A percentile compares a stretch with the other conserved stretches of the same genome.
phyloP scores from a whole-genome alignment of 1,139 yeast genomes.

The Lodderomyces parapsilosis region DNA sequence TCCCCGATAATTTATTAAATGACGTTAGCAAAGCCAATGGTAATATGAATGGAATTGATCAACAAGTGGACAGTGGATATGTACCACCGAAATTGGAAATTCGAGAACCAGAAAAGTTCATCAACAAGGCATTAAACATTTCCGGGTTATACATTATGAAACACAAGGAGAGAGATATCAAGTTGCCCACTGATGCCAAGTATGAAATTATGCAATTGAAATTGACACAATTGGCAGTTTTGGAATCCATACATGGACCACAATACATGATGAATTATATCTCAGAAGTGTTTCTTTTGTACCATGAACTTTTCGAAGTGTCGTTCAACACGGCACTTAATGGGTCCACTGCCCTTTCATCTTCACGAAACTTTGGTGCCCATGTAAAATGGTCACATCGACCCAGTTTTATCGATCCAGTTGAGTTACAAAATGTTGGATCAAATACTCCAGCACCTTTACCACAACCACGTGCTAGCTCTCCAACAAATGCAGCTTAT shows the following conservation, averaged over 20 bases:
- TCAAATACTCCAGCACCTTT: neutral
- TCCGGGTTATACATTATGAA: conserved; percentile 40
- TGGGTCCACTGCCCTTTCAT: conserved; percentile 10
- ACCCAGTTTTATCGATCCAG: conserved; percentile 46
- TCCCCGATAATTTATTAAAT: conserved; percentile 11
- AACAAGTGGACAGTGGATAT: conserved; percentile 5
- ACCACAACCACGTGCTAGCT: neutral
- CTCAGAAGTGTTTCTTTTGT: conserved; percentile 64
- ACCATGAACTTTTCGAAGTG: conserved; percentile 51
- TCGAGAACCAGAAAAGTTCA: conserved; percentile 38
- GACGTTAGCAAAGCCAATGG: conserved; percentile 7
- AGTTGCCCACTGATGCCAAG: conserved; percentile 40
- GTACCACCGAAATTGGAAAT: conserved; percentile 8
- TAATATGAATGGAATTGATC: conserved; percentile 7
- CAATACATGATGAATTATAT: conserved; percentile 62
- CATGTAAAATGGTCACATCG: conserved; percentile 43
- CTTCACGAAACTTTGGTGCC: conserved; percentile 14
- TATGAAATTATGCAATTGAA: conserved; percentile 67
- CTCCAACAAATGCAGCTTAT: conserved; percentile 5
- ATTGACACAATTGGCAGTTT: conserved; percentile 70
- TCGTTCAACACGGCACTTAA: conserved; percentile 17
- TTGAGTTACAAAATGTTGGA: conserved; percentile 1
- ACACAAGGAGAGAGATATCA: conserved; percentile 27
- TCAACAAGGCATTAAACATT: conserved; percentile 43
- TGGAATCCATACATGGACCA: conserved; percentile 63